Evolutionary conservation across 306 rosid genomes (phyloP).

Genomic region (Cicer cuneatum): DNA sequence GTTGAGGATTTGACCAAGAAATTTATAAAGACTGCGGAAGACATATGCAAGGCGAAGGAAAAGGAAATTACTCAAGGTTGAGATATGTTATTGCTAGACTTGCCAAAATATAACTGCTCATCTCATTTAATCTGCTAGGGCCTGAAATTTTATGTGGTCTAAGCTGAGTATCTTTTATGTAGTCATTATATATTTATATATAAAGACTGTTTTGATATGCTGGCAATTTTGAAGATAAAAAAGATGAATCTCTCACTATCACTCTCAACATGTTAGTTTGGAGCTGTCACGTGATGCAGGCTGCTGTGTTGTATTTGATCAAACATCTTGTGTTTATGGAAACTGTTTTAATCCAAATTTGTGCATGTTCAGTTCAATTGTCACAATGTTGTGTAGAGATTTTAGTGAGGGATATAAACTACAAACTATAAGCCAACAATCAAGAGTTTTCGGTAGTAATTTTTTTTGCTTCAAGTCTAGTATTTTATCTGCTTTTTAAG

Average conservation of each 20-base stretch:
- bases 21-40: conserved; percentile 81
- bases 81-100: conserved; percentile 23
- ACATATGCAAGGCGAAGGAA: conserved; percentile 81
- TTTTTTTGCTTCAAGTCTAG: too few species aligned
- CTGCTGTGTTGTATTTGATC: conserved; percentile 6
- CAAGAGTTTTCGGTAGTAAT: not conserved
- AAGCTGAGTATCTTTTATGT: conserved; percentile 23
- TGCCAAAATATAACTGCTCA: conserved; percentile 5
- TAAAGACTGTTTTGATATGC: not conserved
- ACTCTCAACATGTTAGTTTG: not conserved
- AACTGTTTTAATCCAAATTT: not conserved
- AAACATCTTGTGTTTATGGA: conserved; percentile 26
- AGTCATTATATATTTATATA: conserved; percentile 30
- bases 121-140: conserved; percentile 10
- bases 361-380: not conserved
- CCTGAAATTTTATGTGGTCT: conserved; percentile 34
- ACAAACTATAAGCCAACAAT: too few species aligned
- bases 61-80: conserved; percentile 76
- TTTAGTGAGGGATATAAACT: not conserved
- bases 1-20: conserved; percentile 89
- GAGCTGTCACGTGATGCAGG: not conserved
- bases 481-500: too few species aligned
- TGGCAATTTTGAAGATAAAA: conserved; percentile 31
- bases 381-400: not conserved
- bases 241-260: conserved; percentile 22